These are phyloP conservation scores for Neoboletus magnificus DNA, from an alignment of 768 basidiomycete genomes.

Conservation along the genomic window DNA sequence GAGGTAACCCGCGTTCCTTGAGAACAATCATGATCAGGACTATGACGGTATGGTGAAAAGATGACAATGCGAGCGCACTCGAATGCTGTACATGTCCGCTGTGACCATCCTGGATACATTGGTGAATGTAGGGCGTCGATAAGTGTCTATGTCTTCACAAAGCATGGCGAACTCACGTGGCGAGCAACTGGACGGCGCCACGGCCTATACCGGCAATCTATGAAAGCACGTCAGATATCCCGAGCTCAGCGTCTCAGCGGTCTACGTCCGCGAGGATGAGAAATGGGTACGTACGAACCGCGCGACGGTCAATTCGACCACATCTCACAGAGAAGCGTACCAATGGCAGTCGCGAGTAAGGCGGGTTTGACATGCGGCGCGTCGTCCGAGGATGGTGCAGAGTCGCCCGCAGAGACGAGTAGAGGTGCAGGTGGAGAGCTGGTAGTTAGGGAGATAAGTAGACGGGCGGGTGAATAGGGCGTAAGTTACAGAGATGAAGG, in stretches of 20 bases:
- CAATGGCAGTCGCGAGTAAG: slow-evolving; percentile 53
- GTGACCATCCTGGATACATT: slow-evolving; percentile 17
- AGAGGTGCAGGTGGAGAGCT: slow-evolving; percentile 75
- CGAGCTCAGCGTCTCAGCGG: background rate
- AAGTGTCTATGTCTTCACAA: background rate
- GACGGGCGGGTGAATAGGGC: background rate
- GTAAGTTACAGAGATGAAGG: background rate
- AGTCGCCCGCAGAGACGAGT: slow-evolving; percentile 78
- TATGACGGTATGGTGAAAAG: background rate
- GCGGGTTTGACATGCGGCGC: slow-evolving; percentile 65
- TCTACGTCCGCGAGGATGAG: background rate
- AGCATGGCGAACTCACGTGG: slow-evolving; percentile 9
- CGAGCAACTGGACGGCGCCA: slow-evolving; percentile 19
- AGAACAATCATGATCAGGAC: background rate
- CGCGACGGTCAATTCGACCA: slow-evolving; percentile 65
- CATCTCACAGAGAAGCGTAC: slow-evolving; percentile 67
- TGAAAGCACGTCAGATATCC: background rate
- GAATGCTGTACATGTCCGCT: slow-evolving; percentile 20
- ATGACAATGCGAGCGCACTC: slow-evolving; percentile 3
- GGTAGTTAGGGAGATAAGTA: slow-evolving; percentile 40
- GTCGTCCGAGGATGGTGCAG: slow-evolving; percentile 68
- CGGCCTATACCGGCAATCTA: slow-evolving; percentile 24
- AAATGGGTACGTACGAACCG: slow-evolving; percentile 55
- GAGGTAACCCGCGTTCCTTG: slow-evolving; percentile 13
- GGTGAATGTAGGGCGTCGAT: background rate